A percentile compares a stretch with the other conserved stretches of the same genome.
Evolutionary conservation across 495 filamentous ascomycete genomes (phyloP).

Genomic region (Penicillium fimorum): DNA sequence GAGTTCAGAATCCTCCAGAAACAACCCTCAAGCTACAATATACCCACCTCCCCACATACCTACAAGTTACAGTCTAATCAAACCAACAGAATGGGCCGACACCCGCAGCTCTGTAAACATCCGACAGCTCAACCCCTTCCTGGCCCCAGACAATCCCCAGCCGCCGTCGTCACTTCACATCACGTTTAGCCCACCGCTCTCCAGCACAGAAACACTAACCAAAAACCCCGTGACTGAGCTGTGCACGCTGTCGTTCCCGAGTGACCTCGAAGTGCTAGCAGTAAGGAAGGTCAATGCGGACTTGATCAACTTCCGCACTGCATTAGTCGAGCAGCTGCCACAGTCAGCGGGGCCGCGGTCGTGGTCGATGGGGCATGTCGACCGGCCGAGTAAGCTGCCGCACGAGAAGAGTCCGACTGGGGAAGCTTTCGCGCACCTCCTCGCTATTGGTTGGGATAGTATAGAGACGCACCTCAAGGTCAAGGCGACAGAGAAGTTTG

Average conservation of each 20-base stretch:
- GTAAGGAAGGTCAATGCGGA: conserved; percentile 25
- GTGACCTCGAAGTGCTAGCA: conserved; percentile 24
- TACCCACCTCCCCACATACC: not conserved
- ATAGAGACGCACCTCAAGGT: conserved; percentile 51
- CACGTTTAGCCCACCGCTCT: conserved; percentile 34
- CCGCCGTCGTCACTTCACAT: conserved; percentile 28
- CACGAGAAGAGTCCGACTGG: conserved; percentile 37
- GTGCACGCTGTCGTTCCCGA: conserved; percentile 32
- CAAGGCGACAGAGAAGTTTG: conserved; percentile 47
- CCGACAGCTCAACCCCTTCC: conserved; percentile 25
- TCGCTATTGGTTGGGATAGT: conserved; percentile 54
- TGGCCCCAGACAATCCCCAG: conserved; percentile 23
- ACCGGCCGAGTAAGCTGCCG: conserved; percentile 38
- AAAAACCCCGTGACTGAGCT: conserved; percentile 44
- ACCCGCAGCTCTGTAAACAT: conserved; percentile 27
- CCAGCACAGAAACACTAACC: conserved; percentile 32
- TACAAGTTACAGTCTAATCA: not conserved
- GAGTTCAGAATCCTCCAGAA: conserved; percentile 1
- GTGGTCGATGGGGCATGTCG: conserved; percentile 45
- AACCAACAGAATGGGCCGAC: conserved; percentile 40
- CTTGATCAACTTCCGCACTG: conserved; percentile 34
- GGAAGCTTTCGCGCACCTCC: conserved; percentile 38
- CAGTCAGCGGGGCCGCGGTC: conserved; percentile 36
- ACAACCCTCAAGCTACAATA: not conserved
- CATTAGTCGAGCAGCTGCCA: conserved; percentile 31